A percentile compares a stretch with the other conserved stretches of the same genome.
Conservation (phyloP, 2,329 filamentous ascomycete species). For the Alternaria sp. region DNA sequence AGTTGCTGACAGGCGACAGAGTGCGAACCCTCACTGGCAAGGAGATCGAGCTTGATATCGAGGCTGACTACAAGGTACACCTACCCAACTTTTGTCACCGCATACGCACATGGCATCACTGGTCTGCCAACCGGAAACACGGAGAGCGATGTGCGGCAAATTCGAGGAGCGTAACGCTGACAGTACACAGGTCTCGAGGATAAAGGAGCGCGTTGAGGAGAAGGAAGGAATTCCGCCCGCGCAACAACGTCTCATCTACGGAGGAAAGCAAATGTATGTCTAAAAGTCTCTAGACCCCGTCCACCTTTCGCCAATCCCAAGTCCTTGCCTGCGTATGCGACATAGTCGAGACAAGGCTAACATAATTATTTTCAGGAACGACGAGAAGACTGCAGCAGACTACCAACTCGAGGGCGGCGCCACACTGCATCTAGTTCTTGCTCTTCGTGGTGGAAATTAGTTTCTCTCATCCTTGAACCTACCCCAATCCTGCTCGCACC, state of each 20-base stretch:
- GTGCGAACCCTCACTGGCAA: slow-evolving; percentile 98
- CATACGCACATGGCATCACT: not conserved
- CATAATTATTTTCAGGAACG: slow-evolving; percentile 70
- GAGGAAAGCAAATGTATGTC: slow-evolving; percentile 93
- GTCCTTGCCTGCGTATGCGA: not conserved
- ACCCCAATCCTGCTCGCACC: not conserved
- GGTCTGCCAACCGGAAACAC: not conserved
- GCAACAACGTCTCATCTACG: slow-evolving; percentile 94
- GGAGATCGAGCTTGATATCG: slow-evolving; percentile 98
- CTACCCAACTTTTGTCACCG: not conserved
- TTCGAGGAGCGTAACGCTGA: slow-evolving; percentile 15
- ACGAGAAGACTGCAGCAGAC: slow-evolving; percentile 91
- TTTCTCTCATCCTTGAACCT: not conserved
- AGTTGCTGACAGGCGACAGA: slow-evolving; percentile 60
- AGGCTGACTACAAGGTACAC: slow-evolving; percentile 87
- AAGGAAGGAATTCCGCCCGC: slow-evolving; percentile 98
- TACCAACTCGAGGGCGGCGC: slow-evolving; percentile 92
- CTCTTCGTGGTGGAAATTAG: slow-evolving; percentile 78
- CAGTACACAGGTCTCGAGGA: slow-evolving; percentile 77
- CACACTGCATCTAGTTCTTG: slow-evolving; percentile 94
- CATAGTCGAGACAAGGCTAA: slow-evolving; percentile 12
- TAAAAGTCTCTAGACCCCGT: not conserved
- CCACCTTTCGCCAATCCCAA: too few species aligned
- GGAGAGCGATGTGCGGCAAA: not conserved
- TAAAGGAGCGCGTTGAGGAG: slow-evolving; percentile 99